Evolutionary conservation across 2,329 filamentous ascomycete species (phyloP).

Genomic region (Fusarium cicatricum): DNA sequence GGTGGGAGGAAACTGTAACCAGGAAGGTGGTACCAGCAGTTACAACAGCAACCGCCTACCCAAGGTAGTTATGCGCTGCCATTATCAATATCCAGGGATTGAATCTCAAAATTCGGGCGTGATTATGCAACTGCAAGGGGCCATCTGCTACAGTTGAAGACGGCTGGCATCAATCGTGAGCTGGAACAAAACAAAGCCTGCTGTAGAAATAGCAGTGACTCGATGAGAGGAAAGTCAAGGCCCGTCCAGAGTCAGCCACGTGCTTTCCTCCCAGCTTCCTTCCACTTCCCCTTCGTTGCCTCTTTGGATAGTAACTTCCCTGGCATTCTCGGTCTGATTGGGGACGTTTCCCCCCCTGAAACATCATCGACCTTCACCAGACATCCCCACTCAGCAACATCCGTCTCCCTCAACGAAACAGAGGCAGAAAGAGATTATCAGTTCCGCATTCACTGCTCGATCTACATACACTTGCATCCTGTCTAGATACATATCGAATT

Average conservation of each 20-base stretch:
- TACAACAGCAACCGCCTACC: no score
- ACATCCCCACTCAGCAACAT: constrained; percentile 19
- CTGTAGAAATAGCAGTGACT: neutral
- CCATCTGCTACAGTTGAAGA: neutral
- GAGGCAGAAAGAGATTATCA: neutral
- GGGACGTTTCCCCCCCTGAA: neutral
- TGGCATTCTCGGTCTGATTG: neutral
- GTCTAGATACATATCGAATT: neutral
- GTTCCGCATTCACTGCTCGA: neutral
- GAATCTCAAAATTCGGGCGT: neutral
- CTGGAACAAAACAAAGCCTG: neutral
- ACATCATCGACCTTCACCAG: neutral
- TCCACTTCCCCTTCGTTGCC: constrained; percentile 29
- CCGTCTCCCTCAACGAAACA: constrained; percentile 24
- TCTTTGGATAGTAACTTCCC: constrained; percentile 7
- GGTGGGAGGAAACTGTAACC: constrained; percentile 7
- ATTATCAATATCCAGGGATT: neutral
- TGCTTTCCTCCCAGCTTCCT: neutral
- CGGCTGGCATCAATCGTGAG: constrained; percentile 2
- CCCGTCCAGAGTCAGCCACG: neutral
- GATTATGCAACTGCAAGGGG: neutral
- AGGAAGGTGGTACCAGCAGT: constrained; percentile 1
- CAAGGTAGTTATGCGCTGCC: no score
- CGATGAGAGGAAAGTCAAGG: neutral
- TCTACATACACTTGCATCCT: constrained; percentile 3